phyloP scores from a whole-genome alignment of 169 alveolate species.

The Plasmodium knowlesi region DNA sequence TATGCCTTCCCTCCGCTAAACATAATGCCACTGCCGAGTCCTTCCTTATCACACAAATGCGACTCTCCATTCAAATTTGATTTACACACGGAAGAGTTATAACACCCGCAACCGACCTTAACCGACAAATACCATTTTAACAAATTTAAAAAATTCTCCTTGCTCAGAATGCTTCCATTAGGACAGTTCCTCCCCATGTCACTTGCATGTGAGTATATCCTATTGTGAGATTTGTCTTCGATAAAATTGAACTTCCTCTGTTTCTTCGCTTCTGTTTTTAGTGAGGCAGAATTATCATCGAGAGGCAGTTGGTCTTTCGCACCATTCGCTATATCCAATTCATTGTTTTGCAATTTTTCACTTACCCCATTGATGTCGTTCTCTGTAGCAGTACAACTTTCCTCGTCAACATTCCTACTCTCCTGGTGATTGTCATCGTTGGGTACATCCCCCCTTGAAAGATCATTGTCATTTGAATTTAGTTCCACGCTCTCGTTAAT shows the following conservation, averaged over 20 bases:
- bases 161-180: neutral
- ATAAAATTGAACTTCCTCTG: neutral
- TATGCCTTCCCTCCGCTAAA: neutral
- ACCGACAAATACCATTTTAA: neutral
- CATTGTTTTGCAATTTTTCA: neutral
- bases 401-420: neutral
- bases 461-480: neutral
- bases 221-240: neutral
- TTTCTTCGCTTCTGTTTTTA: neutral
- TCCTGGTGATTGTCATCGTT: neutral
- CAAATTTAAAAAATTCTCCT: constrained; percentile 21
- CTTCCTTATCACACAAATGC: neutral
- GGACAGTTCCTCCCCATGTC: neutral
- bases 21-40: neutral
- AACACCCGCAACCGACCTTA: neutral
- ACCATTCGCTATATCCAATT: neutral
- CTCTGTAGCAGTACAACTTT: neutral
- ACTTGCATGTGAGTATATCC: neutral
- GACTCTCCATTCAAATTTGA: neutral
- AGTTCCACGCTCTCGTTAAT: neutral
- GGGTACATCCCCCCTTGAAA: neutral
- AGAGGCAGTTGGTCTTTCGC: neutral
- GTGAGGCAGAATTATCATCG: neutral
- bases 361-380: neutral
- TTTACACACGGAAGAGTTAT: neutral